Evolutionary conservation across 495 filamentous ascomycete genomes (phyloP).

Genomic region (Daldinia childiae): DNA sequence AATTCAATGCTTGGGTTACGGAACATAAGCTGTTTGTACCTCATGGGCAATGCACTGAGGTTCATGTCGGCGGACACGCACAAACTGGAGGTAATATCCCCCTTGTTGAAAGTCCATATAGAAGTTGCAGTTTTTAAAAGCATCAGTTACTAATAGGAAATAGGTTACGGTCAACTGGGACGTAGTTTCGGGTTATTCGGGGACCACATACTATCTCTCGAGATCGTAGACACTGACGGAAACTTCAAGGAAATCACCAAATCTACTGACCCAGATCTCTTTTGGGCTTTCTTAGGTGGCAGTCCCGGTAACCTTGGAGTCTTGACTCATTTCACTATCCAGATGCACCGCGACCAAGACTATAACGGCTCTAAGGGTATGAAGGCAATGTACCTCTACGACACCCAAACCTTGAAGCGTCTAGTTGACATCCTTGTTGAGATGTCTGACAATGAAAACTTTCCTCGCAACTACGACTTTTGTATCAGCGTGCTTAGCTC

Average conservation of each 20-base stretch:
- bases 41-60: conserved; percentile 54
- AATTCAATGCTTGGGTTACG: conserved; percentile 49
- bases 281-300: conserved; percentile 54
- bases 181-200: conserved; percentile 56
- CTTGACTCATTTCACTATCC: conserved; percentile 53
- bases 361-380: conserved; percentile 50
- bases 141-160: conserved; percentile 4
- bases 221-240: conserved; percentile 53
- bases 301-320: conserved; percentile 58
- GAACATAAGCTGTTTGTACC: conserved; percentile 53
- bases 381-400: conserved; percentile 49
- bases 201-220: conserved; percentile 52
- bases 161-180: conserved; percentile 52
- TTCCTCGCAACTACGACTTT: conserved; percentile 55
- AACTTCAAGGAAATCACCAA: conserved; percentile 52
- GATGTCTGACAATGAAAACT: conserved; percentile 52
- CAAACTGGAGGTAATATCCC: conserved; percentile 50
- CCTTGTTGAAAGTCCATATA: not conserved
- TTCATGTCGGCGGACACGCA: conserved; percentile 55
- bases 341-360: conserved; percentile 52
- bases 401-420: conserved; percentile 44
- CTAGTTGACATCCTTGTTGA: conserved; percentile 50
- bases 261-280: conserved; percentile 49
- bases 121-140: not conserved
- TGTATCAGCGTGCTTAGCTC: conserved; percentile 54